Evolutionary conservation across 805 yeast species (phyloP).

Genomic region (Metschnikowia vanudenii): DNA sequence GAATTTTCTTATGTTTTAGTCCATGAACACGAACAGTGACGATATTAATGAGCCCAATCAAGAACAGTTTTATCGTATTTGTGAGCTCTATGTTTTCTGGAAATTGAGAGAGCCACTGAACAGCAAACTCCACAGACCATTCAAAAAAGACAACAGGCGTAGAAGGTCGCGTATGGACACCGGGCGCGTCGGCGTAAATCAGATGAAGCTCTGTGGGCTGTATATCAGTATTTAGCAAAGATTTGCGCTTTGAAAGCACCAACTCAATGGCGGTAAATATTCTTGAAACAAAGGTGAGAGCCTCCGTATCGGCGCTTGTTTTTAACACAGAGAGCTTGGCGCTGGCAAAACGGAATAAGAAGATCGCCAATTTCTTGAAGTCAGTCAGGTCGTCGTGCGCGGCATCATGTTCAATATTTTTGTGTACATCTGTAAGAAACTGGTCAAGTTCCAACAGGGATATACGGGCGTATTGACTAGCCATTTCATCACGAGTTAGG

Average conservation of each 20-base stretch:
- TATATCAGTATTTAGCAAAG: constrained; percentile 26
- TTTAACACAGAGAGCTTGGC: constrained; percentile 19
- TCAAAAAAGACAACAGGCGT: constrained; percentile 23
- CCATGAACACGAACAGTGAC: constrained; percentile 31
- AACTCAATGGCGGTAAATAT: constrained; percentile 32
- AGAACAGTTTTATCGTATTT: constrained; percentile 30
- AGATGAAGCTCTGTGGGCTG: constrained; percentile 14
- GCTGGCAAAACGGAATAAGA: constrained; percentile 33
- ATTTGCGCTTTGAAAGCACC: constrained; percentile 32
- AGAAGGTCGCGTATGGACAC: constrained; percentile 3
- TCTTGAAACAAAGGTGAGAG: constrained; percentile 19
- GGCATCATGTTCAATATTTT: constrained; percentile 30
- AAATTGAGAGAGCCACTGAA: constrained; percentile 25
- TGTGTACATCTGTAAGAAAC: constrained; percentile 36
- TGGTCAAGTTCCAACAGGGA: constrained; percentile 27
- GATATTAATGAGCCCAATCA: constrained; percentile 33
- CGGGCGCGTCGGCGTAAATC: constrained; percentile 5
- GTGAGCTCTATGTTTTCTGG: constrained; percentile 15
- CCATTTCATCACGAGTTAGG: constrained; percentile 10
- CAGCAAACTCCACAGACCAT: constrained; percentile 31
- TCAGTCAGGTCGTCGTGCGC: constrained; percentile 24
- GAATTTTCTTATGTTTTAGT: constrained; percentile 23
- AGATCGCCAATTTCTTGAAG: constrained; percentile 34
- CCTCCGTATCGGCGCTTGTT: constrained; percentile 3
- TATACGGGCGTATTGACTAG: constrained; percentile 21